phyloP scores from a whole-genome alignment of 2,329 filamentous ascomycete genomes.

The Albophoma yamanashiensis region DNA sequence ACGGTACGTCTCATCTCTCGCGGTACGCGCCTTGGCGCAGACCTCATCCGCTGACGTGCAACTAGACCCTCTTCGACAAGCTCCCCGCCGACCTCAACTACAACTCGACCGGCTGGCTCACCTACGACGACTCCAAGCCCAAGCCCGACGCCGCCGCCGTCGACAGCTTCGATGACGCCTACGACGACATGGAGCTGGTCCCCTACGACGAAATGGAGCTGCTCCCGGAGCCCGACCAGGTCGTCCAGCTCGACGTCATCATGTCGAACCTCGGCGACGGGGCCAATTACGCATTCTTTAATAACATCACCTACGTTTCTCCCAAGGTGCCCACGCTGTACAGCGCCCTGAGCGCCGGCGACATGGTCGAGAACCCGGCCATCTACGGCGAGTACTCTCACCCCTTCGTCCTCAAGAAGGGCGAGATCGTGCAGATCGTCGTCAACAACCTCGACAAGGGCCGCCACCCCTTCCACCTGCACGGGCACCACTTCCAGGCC shows the following conservation, averaged over 20 bases:
- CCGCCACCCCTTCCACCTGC: constrained; percentile 68
- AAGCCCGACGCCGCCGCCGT: constrained; percentile 42
- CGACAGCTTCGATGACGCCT: constrained; percentile 47
- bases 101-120: constrained; percentile 55
- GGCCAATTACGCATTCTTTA: constrained; percentile 54
- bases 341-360: constrained; percentile 55
- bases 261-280: constrained; percentile 53
- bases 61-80: constrained; percentile 52
- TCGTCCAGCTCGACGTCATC: constrained; percentile 52
- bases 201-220: constrained; percentile 56
- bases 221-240: constrained; percentile 50
- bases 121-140: constrained; percentile 37
- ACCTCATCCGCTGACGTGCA: not conserved
- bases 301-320: constrained; percentile 63
- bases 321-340: constrained; percentile 76
- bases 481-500: constrained; percentile 66
- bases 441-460: constrained; percentile 67
- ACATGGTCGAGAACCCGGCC: constrained; percentile 44
- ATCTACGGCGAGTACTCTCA: constrained; percentile 60
- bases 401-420: constrained; percentile 55
- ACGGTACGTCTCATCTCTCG: constrained; percentile 27
- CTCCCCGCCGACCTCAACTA: constrained; percentile 59
- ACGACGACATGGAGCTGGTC: constrained; percentile 64
- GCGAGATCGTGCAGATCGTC: constrained; percentile 60
- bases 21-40: not conserved